Conservation (phyloP, 495 filamentous ascomycete genomes). For the Hypoxylon cercidicola region DNA sequence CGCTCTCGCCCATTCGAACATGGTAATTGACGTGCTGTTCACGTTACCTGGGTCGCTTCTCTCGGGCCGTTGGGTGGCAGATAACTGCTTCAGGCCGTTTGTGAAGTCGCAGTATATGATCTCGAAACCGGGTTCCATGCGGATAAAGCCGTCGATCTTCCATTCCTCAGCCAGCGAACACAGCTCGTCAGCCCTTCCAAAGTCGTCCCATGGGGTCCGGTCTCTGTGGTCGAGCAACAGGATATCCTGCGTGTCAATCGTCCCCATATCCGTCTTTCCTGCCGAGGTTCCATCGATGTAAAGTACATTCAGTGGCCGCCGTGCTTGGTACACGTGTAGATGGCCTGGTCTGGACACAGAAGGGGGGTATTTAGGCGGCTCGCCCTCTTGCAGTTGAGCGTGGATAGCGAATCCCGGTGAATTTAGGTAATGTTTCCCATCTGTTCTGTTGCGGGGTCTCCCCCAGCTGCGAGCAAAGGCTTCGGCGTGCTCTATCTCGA, state of each 20-base stretch:
- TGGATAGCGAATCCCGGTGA: neutral
- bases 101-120: slow-evolving; percentile 73
- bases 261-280: slow-evolving; percentile 67
- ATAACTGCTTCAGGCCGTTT: slow-evolving; percentile 39
- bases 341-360: slow-evolving; percentile 53
- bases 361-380: slow-evolving; percentile 3
- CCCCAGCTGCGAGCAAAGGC: slow-evolving; percentile 57
- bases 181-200: slow-evolving; percentile 56
- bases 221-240: slow-evolving; percentile 54
- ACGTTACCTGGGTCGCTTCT: slow-evolving; percentile 7
- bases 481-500: slow-evolving; percentile 75
- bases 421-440: slow-evolving; percentile 1
- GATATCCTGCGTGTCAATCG: slow-evolving; percentile 68
- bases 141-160: slow-evolving; percentile 69
- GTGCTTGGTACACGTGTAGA: slow-evolving; percentile 64
- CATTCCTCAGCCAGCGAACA: slow-evolving; percentile 63
- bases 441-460: slow-evolving; percentile 4
- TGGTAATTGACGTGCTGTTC: neutral
- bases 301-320: slow-evolving; percentile 61
- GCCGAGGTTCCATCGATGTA: slow-evolving; percentile 73
- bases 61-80: slow-evolving; percentile 13
- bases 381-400: neutral
- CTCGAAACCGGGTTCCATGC: slow-evolving; percentile 77
- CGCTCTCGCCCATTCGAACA: slow-evolving; percentile 52
- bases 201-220: slow-evolving; percentile 46